These are phyloP conservation scores for Saccharomyces mikatae DNA, from an alignment of 805 yeast genomes.

Conservation along the genomic window DNA sequence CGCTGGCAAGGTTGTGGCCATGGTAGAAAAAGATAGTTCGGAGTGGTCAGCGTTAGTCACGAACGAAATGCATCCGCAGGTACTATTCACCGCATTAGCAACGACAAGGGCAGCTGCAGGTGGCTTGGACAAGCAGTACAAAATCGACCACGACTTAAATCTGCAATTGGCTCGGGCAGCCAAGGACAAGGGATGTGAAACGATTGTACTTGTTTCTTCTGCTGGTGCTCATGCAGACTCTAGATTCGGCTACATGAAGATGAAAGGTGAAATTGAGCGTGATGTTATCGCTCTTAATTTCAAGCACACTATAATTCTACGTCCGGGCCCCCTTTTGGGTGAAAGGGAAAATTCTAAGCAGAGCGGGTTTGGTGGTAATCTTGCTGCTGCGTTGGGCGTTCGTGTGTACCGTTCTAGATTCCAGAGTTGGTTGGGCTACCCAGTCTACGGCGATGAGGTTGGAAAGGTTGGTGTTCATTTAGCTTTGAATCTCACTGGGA, in stretches of 20 bases:
- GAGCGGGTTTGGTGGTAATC: slow-evolving; percentile 33
- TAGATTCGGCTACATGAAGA: slow-evolving; percentile 48
- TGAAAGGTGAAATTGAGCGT: slow-evolving; percentile 73
- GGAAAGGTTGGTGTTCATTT: slow-evolving; percentile 46
- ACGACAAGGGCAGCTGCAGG: slow-evolving; percentile 73
- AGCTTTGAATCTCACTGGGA: slow-evolving; percentile 26
- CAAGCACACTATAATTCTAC: slow-evolving; percentile 62
- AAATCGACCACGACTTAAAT: slow-evolving; percentile 70
- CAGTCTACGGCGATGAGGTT: slow-evolving; percentile 59
- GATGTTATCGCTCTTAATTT: slow-evolving; percentile 55
- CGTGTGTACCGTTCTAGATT: slow-evolving; percentile 30
- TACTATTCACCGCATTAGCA: slow-evolving; percentile 61
- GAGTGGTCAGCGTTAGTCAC: slow-evolving; percentile 43
- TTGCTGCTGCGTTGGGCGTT: slow-evolving; percentile 30
- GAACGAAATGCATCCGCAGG: slow-evolving; percentile 27
- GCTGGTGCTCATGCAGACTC: slow-evolving; percentile 55
- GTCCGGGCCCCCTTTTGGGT: slow-evolving; percentile 74
- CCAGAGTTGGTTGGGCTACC: slow-evolving; percentile 31
- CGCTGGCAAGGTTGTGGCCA: slow-evolving; percentile 29
- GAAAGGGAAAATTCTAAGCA: slow-evolving; percentile 36
- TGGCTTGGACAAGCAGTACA: slow-evolving; percentile 55
- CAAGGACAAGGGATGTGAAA: slow-evolving; percentile 55
- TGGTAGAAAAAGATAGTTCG: slow-evolving; percentile 39
- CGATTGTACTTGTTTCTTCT: slow-evolving; percentile 61
- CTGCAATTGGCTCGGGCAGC: slow-evolving; percentile 65